Percentiles rank a stretch among this genome's conserved stretches.
Evolutionary conservation across 352 stramenopile genomes (phyloP).

Genomic region (Phytophthora sojae): DNA sequence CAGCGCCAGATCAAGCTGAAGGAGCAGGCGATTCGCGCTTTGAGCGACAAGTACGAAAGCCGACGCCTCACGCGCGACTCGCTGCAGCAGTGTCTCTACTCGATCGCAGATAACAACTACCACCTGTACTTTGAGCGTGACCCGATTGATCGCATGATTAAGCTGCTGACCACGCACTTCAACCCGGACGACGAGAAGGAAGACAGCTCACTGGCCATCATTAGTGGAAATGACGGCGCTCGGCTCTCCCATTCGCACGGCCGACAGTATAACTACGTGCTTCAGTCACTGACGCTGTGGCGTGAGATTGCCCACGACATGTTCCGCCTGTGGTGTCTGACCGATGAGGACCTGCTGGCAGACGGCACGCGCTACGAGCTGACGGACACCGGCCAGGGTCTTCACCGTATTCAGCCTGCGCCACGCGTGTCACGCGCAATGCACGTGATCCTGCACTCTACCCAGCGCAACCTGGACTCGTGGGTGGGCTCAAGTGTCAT

Average conservation of each 20-base stretch:
- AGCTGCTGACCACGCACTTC: constrained; percentile 90
- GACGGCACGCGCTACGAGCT: constrained; percentile 87
- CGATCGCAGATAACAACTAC: constrained; percentile 97
- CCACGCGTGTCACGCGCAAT: constrained; percentile 95
- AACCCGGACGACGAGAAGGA: constrained; percentile 70
- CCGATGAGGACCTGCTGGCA: constrained; percentile 93
- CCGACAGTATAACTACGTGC: constrained; percentile 96
- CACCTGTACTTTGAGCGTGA: constrained; percentile 98
- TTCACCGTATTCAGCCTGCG: constrained; percentile 95
- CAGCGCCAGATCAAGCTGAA: constrained; percentile 94
- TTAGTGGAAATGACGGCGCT: constrained; percentile 92
- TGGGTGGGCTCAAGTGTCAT: constrained; percentile 97
- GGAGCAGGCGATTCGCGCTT: constrained; percentile 88
- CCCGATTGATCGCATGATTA: constrained; percentile 96
- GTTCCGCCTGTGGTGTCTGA: constrained; percentile 96
- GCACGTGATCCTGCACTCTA: constrained; percentile 93
- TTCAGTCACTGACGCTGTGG: constrained; percentile 97
- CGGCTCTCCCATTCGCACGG: constrained; percentile 95
- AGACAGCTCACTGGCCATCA: constrained; percentile 93
- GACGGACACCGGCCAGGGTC: constrained; percentile 95
- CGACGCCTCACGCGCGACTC: constrained; percentile 69
- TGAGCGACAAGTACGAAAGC: constrained; percentile 83
- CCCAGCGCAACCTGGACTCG: constrained; percentile 72
- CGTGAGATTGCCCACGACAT: constrained; percentile 96
- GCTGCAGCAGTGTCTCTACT: constrained; percentile 96